A percentile compares a stretch with the other conserved stretches of the same genome.
phyloP scores from a whole-genome alignment of 257 asterid genomes.

The Dorcoceras hygrometricum region DNA sequence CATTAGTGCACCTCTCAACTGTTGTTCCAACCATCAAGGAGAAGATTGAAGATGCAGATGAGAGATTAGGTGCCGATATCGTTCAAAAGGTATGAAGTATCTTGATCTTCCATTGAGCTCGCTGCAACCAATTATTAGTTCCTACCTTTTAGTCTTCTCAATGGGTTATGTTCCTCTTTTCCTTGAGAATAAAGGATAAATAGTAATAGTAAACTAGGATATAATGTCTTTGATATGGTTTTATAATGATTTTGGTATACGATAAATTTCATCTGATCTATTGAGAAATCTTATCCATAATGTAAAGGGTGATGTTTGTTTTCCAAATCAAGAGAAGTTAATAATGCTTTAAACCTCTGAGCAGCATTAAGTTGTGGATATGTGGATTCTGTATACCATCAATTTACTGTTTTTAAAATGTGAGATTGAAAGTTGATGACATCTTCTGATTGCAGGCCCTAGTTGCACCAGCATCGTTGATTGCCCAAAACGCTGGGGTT shows the following conservation, averaged over 20 bases:
- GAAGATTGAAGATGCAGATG: slow-evolving; percentile 72
- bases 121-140: neutral
- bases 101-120: neutral
- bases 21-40: slow-evolving; percentile 83
- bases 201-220: neutral
- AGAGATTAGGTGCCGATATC: slow-evolving; percentile 89
- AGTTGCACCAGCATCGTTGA: slow-evolving; percentile 75
- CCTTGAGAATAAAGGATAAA: neutral
- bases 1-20: slow-evolving; percentile 77
- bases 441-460: slow-evolving; percentile 51
- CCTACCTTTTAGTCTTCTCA: neutral
- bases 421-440: neutral
- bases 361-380: neutral
- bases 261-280: too few species aligned
- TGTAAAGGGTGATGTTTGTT: neutral
- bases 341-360: neutral
- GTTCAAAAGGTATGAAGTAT: slow-evolving; percentile 65
- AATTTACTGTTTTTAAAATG: neutral
- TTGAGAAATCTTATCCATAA: too few species aligned
- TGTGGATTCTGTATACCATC: neutral
- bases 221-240: neutral
- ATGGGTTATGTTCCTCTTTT: neutral
- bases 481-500: slow-evolving; percentile 86
- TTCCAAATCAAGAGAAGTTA: neutral
- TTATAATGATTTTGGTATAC: neutral